These are phyloP conservation scores for Arctium minus DNA, from an alignment of 129 eudicot genomes.

Conservation along the genomic window DNA sequence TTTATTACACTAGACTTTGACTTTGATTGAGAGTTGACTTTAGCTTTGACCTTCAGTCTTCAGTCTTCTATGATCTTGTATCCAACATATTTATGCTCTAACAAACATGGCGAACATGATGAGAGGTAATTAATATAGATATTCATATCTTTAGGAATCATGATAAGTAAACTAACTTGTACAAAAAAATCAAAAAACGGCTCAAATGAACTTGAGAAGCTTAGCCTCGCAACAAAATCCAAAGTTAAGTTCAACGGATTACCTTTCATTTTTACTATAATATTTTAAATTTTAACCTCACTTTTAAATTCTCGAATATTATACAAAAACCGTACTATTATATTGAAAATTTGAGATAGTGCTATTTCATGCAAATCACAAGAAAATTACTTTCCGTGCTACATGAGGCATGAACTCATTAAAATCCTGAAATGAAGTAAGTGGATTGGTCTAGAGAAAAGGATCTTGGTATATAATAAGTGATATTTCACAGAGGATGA, in stretches of 20 bases:
- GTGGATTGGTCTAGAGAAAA: not conserved
- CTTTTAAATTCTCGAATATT: not conserved
- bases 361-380: not conserved
- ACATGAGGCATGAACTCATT: not conserved
- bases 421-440: not conserved
- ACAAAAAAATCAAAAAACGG: not conserved
- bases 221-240: not conserved
- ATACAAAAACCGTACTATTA: not conserved
- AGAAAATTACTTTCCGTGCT: not conserved
- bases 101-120: not conserved
- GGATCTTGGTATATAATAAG: not conserved
- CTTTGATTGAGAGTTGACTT: no score
- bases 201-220: not conserved
- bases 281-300: not conserved
- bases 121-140: not conserved
- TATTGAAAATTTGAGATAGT: not conserved
- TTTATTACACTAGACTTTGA: no score
- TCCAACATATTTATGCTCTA: no score
- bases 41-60: no score
- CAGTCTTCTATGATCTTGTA: no score
- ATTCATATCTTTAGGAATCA: not conserved
- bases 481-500: not conserved
- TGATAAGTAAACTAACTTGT: not conserved
- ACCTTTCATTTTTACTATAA: not conserved
- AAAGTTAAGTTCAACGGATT: not conserved